Conservation (phyloP, 371 early-diverging fungal genomes). For the Mucor plumbeus region DNA sequence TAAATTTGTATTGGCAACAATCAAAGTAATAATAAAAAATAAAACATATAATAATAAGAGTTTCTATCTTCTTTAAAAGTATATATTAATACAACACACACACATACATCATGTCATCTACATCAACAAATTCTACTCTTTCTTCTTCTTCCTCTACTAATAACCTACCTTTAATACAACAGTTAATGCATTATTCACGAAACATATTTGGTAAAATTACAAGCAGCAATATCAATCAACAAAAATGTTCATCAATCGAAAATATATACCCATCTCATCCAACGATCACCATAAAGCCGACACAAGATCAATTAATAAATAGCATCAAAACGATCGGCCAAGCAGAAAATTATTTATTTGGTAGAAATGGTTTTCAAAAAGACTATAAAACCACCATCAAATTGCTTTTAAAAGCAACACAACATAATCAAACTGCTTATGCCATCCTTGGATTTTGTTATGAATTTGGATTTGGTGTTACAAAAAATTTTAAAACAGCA, state of each 20-base stretch:
- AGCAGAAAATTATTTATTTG: slow-evolving; percentile 63
- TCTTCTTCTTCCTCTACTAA: not conserved
- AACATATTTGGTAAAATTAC: slow-evolving; percentile 11
- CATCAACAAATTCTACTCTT: not conserved
- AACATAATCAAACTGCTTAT: slow-evolving; percentile 50
- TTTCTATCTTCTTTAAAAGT: not conserved
- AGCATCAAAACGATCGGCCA: slow-evolving; percentile 19
- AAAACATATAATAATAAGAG: too few species aligned
- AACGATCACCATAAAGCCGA: too few species aligned
- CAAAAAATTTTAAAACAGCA: slow-evolving; percentile 55
- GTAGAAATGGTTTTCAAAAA: slow-evolving; percentile 50
- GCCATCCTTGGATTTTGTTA: slow-evolving; percentile 71
- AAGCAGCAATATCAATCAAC: slow-evolving; percentile 43
- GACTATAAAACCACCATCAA: slow-evolving; percentile 64
- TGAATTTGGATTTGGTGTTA: slow-evolving; percentile 82
- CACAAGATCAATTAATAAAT: not conserved
- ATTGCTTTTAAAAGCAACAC: slow-evolving; percentile 43
- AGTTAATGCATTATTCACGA: slow-evolving; percentile 24
- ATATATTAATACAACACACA: not conserved
- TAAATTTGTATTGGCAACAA: not conserved
- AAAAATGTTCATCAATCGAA: slow-evolving; percentile 53
- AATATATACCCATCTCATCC: not conserved
- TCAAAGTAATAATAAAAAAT: not conserved
- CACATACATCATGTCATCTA: not conserved
- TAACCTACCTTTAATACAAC: slow-evolving; percentile 22